Evolutionary conservation across 2,329 filamentous ascomycete species (phyloP).

Genomic region (Monilinia vaccinii-corymbosi): DNA sequence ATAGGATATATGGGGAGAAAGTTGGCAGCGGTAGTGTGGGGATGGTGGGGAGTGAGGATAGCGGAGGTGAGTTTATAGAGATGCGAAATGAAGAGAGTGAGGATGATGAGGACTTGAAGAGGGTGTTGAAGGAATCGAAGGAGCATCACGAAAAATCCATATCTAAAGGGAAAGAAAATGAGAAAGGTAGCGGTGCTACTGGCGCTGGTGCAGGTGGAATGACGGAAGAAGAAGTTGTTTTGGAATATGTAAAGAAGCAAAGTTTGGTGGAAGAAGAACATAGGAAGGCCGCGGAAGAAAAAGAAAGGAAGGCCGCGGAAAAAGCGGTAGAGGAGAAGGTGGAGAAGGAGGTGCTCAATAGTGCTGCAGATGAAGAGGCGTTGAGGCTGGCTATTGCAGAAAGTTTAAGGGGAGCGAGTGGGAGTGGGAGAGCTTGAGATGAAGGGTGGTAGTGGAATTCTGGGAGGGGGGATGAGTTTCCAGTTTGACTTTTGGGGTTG

Average conservation of each 20-base stretch:
- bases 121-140: slow-evolving; percentile 20
- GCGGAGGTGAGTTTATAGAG: slow-evolving; percentile 5
- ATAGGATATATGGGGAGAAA: slow-evolving; percentile 6
- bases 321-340: slow-evolving; percentile 4
- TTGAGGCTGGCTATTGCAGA: slow-evolving; percentile 45
- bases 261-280: slow-evolving; percentile 60
- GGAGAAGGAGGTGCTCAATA: background rate
- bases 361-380: slow-evolving; percentile 46
- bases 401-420: slow-evolving; percentile 37
- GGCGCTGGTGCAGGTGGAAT: slow-evolving; percentile 8
- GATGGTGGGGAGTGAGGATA: slow-evolving; percentile 1
- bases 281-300: slow-evolving; percentile 12
- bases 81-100: slow-evolving; percentile 4
- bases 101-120: slow-evolving; percentile 22
- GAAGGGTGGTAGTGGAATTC: background rate
- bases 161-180: background rate
- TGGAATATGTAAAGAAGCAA: slow-evolving; percentile 72
- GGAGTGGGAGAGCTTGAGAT: background rate
- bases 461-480: too few species aligned
- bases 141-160: slow-evolving; percentile 18
- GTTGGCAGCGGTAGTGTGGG: background rate
- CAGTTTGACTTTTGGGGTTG: too few species aligned
- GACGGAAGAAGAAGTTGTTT: slow-evolving; percentile 59
- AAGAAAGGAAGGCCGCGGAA: slow-evolving; percentile 9
- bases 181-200: background rate